Conservation (phyloP, 1,284 basidiomycete species). For the Athelia psychrophila region DNA sequence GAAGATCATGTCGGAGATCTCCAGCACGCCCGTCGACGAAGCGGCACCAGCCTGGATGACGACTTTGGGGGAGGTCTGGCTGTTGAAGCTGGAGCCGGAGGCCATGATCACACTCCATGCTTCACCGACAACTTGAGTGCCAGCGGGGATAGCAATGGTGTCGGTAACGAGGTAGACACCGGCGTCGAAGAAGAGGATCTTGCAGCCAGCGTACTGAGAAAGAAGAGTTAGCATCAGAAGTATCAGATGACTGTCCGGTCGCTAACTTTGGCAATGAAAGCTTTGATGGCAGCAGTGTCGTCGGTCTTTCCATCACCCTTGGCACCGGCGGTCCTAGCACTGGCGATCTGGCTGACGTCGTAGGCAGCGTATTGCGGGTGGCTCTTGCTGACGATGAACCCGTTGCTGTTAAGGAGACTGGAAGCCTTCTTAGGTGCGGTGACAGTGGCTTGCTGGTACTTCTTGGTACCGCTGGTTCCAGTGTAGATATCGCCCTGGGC, state of each 20-base stretch:
- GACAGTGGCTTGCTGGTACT: slow-evolving; percentile 51
- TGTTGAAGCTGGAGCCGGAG: slow-evolving; percentile 54
- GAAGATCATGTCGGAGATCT: slow-evolving; percentile 49
- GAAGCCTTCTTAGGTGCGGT: slow-evolving; percentile 48
- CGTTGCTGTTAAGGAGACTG: slow-evolving; percentile 50
- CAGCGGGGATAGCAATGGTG: slow-evolving; percentile 71
- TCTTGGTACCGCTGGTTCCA: slow-evolving; percentile 38
- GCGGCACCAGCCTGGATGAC: slow-evolving; percentile 57
- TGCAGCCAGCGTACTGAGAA: slow-evolving; percentile 64
- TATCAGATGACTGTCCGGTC: background rate
- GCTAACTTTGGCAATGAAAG: slow-evolving; percentile 54
- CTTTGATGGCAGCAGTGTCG: slow-evolving; percentile 67
- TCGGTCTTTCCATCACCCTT: slow-evolving; percentile 74
- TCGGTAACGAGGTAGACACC: slow-evolving; percentile 42
- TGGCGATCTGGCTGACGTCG: slow-evolving; percentile 61
- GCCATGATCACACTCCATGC: slow-evolving; percentile 76
- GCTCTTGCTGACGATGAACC: slow-evolving; percentile 60
- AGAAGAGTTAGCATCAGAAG: slow-evolving; percentile 3
- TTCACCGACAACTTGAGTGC: slow-evolving; percentile 71
- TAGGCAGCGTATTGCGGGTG: slow-evolving; percentile 74
- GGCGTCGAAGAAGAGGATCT: slow-evolving; percentile 76
- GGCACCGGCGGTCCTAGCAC: slow-evolving; percentile 67
- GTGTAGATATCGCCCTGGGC: slow-evolving; percentile 68
- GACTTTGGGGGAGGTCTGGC: slow-evolving; percentile 49
- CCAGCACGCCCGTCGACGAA: slow-evolving; percentile 33